Conservation (phyloP, 2,329 filamentous ascomycete genomes). For the Trichoderma endophyticum region DNA sequence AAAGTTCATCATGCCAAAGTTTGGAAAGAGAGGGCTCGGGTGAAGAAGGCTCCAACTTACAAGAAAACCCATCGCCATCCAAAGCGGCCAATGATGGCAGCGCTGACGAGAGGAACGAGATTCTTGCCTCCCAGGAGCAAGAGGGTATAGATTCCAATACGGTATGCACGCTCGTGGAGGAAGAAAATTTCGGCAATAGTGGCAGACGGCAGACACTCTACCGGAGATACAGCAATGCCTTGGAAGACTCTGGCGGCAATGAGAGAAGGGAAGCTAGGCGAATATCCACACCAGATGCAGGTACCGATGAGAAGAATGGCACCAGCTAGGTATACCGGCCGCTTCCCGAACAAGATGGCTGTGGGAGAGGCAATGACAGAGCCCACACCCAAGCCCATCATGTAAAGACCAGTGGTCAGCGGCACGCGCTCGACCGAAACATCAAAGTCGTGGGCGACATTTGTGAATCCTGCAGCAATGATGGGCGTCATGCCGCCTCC, state of each 20-base stretch:
- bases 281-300: conserved; percentile 81
- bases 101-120: conserved; percentile 80
- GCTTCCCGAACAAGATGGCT: conserved; percentile 85
- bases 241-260: conserved; percentile 81
- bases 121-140: conserved; percentile 90
- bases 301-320: conserved; percentile 74
- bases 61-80: conserved; percentile 92
- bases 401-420: conserved; percentile 86
- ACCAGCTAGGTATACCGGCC: conserved; percentile 81
- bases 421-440: conserved; percentile 72
- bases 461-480: conserved; percentile 82
- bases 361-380: conserved; percentile 84
- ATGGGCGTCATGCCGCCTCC: conserved; percentile 91
- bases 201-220: conserved; percentile 88
- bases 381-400: conserved; percentile 87
- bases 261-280: conserved; percentile 75
- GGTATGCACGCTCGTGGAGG: conserved; percentile 87
- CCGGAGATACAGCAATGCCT: conserved; percentile 81
- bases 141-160: conserved; percentile 89
- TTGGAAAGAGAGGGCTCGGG: neutral
- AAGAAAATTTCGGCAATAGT: conserved; percentile 97
- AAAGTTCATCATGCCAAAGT: neutral
- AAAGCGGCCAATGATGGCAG: conserved; percentile 72
- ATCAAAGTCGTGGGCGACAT: conserved; percentile 65
- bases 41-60: conserved; percentile 41